Conservation (phyloP, 352 stramenopile species). For the Phytophthora sansomeana region DNA sequence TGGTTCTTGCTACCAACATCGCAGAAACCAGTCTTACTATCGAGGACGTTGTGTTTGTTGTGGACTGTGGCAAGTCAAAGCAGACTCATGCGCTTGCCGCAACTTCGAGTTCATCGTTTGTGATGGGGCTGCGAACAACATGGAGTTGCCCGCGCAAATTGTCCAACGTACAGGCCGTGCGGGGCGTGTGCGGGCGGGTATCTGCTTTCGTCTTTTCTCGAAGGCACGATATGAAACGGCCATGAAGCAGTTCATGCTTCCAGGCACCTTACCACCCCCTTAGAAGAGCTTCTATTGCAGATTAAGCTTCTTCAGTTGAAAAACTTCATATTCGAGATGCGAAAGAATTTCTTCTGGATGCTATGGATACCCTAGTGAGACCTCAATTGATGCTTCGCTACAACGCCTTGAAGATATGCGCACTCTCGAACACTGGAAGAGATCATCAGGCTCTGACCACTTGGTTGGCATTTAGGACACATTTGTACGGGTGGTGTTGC, state of each 20-base stretch:
- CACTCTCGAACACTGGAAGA: constrained; percentile 45
- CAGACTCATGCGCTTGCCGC: constrained; percentile 70
- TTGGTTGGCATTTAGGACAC: constrained; percentile 80
- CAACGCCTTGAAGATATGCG: constrained; percentile 88
- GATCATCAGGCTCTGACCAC: constrained; percentile 45
- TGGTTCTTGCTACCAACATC: constrained; percentile 95
- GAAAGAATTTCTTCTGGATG: constrained; percentile 91
- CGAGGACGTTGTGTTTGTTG: constrained; percentile 93
- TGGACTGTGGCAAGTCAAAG: constrained; percentile 88
- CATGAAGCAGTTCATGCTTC: constrained; percentile 83
- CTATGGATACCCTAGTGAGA: constrained; percentile 94
- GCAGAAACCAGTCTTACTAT: constrained; percentile 97
- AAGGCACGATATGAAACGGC: constrained; percentile 62
- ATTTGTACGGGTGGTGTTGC: constrained; percentile 73
- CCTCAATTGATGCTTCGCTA: constrained; percentile 92
- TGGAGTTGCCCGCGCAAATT: constrained; percentile 85
- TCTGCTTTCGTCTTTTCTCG: constrained; percentile 92
- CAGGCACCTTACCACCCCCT: constrained; percentile 68
- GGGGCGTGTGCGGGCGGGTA: constrained; percentile 92
- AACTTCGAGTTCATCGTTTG: constrained; percentile 82
- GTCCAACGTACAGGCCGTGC: constrained; percentile 93
- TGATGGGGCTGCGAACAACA: constrained; percentile 91
- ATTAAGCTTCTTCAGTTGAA: constrained; percentile 82
- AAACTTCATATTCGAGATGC: constrained; percentile 74
- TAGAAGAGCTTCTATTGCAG: constrained; percentile 80